Evolutionary conservation across 495 filamentous ascomycete species (phyloP).

Genomic region (Podospora didyma): DNA sequence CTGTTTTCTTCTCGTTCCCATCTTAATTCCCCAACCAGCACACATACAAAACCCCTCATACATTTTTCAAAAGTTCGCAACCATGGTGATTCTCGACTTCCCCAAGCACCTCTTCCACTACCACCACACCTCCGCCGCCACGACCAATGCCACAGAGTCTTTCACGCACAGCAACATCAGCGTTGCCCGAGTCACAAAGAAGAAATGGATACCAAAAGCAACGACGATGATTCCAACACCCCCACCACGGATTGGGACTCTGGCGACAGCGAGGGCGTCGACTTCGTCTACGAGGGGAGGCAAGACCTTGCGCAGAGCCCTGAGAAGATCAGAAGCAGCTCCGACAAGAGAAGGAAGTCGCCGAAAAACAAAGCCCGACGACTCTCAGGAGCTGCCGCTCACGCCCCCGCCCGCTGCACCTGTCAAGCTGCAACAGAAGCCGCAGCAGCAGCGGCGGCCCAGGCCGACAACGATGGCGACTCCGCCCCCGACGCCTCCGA

Average conservation of each 20-base stretch:
- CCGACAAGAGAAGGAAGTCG: not conserved
- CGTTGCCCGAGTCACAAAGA: not conserved
- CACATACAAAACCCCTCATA: not conserved
- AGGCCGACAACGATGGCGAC: slow-evolving; percentile 9
- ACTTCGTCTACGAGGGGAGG: slow-evolving; percentile 20
- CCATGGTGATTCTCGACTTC: not conserved
- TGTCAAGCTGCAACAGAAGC: not conserved
- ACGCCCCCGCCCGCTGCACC: not conserved
- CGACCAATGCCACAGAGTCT: not conserved
- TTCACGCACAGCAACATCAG: not conserved
- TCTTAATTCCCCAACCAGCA: not conserved
- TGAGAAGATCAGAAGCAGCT: not conserved
- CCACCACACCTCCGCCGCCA: not conserved
- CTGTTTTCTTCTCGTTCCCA: not conserved
- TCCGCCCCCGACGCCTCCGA: slow-evolving; percentile 12
- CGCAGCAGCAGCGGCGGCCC: not conserved
- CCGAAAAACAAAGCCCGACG: not conserved
- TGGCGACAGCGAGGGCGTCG: slow-evolving; percentile 21
- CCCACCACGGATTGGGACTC: slow-evolving; percentile 29
- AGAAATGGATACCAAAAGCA: slow-evolving; percentile 10
- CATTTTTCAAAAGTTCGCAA: not conserved
- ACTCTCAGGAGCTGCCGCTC: no score
- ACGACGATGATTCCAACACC: slow-evolving; percentile 11
- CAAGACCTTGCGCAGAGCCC: not conserved
- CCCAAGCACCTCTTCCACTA: not conserved